phyloP scores from a whole-genome alignment of 2,329 filamentous ascomycete genomes.

The Epichloe aotearoae region DNA sequence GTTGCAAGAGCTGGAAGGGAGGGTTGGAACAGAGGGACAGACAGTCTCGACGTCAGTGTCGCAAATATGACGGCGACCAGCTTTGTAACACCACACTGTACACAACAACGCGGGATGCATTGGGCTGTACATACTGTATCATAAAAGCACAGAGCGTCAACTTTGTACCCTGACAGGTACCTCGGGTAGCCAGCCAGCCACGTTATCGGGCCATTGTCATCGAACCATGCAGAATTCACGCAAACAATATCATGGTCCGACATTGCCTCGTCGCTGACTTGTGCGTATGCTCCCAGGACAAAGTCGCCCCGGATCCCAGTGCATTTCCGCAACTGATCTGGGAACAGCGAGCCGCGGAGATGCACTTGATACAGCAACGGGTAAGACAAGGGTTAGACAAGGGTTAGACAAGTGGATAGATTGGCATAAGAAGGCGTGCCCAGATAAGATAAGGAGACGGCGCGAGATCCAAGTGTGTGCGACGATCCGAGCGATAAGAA shows the following conservation, averaged over 20 bases:
- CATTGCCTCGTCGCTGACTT: too few species aligned
- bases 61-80: background rate
- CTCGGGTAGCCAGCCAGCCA: too few species aligned
- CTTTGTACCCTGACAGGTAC: too few species aligned
- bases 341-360: background rate
- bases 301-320: too few species aligned
- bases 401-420: background rate
- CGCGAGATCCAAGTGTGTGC: too few species aligned
- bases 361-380: background rate
- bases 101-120: background rate
- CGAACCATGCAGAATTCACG: too few species aligned
- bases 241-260: too few species aligned
- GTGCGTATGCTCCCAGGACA: too few species aligned
- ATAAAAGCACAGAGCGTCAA: background rate
- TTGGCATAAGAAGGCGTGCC: background rate
- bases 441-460: background rate
- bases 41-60: background rate
- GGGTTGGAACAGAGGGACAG: background rate
- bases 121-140: background rate
- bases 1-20: slow-evolving; percentile 3
- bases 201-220: too few species aligned
- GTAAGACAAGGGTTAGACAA: too few species aligned
- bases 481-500: background rate
- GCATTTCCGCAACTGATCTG: too few species aligned
- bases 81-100: background rate